A percentile compares a stretch with the other conserved stretches of the same genome.
These are phyloP conservation scores for Boletus mariae DNA, from an alignment of 1,284 basidiomycete genomes.

Conservation along the genomic window DNA sequence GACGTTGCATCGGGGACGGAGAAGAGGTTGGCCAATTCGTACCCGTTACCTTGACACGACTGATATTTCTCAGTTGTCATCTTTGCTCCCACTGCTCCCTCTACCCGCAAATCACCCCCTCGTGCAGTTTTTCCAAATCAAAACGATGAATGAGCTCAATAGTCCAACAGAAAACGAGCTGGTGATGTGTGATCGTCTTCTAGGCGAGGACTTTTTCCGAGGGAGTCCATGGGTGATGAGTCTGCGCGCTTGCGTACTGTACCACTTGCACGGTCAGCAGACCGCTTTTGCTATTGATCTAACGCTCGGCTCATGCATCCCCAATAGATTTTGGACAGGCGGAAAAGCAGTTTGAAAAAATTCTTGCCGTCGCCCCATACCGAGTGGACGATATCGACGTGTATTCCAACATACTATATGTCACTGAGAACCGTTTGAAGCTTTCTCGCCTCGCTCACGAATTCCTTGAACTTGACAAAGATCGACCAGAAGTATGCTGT, in stretches of 20 bases:
- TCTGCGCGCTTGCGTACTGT: conserved; percentile 81
- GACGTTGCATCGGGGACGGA: conserved; percentile 79
- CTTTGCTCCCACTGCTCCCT: conserved; percentile 62
- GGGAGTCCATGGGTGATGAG: conserved; percentile 84
- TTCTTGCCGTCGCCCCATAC: conserved; percentile 80
- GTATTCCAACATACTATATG: conserved; percentile 96
- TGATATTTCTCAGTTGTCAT: conserved; percentile 50
- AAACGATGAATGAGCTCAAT: conserved; percentile 87
- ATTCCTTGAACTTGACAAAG: conserved; percentile 83
- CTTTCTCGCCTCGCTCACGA: conserved; percentile 91
- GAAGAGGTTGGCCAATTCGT: conserved; percentile 65
- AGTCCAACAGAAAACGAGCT: conserved; percentile 81
- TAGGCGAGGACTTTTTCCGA: conserved; percentile 73
- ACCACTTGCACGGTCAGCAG: conserved; percentile 79
- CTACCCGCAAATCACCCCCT: conserved; percentile 67
- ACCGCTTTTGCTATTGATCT: background rate
- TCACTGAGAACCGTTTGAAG: conserved; percentile 85
- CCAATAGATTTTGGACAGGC: conserved; percentile 79
- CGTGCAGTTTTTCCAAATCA: conserved; percentile 86
- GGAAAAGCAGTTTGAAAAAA: conserved; percentile 78
- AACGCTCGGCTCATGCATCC: conserved; percentile 8
- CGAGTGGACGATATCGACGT: conserved; percentile 95
- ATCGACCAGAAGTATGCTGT: conserved; percentile 93
- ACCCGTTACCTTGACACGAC: background rate
- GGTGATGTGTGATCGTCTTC: conserved; percentile 72